Base-by-base conservation (phyloP, 257 asterid genomes). In the Salvia hispanica region DNA sequence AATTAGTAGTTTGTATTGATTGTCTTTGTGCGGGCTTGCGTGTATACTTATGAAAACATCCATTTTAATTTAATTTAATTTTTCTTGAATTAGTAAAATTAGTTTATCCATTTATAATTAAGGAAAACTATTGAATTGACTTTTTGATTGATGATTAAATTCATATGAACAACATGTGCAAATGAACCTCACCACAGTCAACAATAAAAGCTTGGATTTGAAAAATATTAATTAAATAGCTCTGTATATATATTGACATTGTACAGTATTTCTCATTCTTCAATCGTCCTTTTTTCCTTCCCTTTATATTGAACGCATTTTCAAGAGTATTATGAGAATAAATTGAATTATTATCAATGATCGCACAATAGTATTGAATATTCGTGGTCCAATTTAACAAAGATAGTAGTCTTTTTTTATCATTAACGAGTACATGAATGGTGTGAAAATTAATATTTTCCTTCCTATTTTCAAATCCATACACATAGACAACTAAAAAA, bases 151-250 rank as follows among this genome's bases (percentile, higher is more conserved):
- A 12, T 0, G 50, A 33, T 57, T 58, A 6, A 45, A 57, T 57
- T 45, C 40, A 69, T 9, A 31, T 55, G 31, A 58, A 47, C 46
- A 58, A 15, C 66, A 69, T 58, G 51, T 58, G 74, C 61, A 43
- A 58, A 69, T 34, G 64, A 69, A 58, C 8, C 16, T 69, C 67
- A 34, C 34, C 11, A 51, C 1, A 58, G 74, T 69, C 74, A 69
- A 69, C 59, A 58, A 46, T 56, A n/a, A 31, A 11, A 56, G 33
- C 72, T 54, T 67, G 56, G 55, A 55, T 46, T 47, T 67, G 64
- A 67, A 68, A 56, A 56, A 56, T 9, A 44, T 33, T 58, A 36
- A 55, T 28, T 54, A 51, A 16, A 3, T 10, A 50, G 25, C 45
- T 36, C 50, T 63, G 6, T 12, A 25, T 25, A 25, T 18, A 18